Base-by-base conservation (phyloP, 202 grass and related monocot genomes). In the Zoysia matrella region DNA sequence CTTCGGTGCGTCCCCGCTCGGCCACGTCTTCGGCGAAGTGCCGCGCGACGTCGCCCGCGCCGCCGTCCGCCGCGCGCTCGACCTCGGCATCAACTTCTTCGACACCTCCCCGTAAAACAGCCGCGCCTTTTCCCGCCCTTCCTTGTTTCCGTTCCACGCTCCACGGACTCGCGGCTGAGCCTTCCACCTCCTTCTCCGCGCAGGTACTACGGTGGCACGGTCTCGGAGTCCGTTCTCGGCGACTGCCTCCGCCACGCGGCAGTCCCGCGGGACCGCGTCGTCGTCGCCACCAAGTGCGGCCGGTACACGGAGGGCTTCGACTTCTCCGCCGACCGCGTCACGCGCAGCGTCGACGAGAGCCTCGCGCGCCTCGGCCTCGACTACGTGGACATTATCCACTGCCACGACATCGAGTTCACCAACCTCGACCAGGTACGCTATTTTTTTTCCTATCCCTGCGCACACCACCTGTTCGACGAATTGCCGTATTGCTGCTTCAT, bases 51-150 rank as follows among this genome's bases (percentile, higher is more conserved):
- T 16, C 66, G 90, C 92, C 85, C 67, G 90, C 85, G 90, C 85
- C 49, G 63, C 92, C 80, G 95, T 95, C 81, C 90, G 88, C 77
- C 84, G 80, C 49, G 92, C 95, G 66, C 84, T 98, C 64, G 88
- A 93, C 64, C 80, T 90, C 60, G 92, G 92, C 48, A 41, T 98
- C 95, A 95, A 95, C 82, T 98, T 98, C 92, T 98, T 98, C 65
- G 92, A 98, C 54, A 98, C 95, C 53, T 98, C 95, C 8, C 95
- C 95, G 95, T 94, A 71, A n/a, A 46, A 7, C 67, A 11, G 0
- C 15, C 1, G 4, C 47, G 0, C 42, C 18, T 1, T 14, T n/a
- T 65, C 0, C 65, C 47, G 45, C 4, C 1, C 43, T 3, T 54
- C 6, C 42, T 30, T 30, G 22, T 9, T 36, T 7, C 2, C 12